These are phyloP conservation scores for Leishmania turanica DNA, from an alignment of 208 protist species.

Conservation along the genomic window DNA sequence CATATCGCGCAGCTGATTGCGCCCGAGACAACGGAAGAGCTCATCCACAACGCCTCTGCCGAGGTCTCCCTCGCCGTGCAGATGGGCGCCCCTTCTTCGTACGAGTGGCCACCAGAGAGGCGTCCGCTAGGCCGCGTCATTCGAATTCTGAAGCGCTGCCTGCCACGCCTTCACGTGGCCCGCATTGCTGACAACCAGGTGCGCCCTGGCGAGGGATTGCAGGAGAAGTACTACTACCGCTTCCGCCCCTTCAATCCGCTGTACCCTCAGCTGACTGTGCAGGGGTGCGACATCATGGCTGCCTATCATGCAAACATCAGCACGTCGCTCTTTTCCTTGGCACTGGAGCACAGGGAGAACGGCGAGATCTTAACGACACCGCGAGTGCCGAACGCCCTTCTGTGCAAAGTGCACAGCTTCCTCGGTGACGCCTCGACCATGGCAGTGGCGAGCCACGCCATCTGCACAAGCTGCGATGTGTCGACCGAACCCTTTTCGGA, in stretches of 20 bases:
- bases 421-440: slow-evolving; percentile 52
- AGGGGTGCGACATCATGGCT: slow-evolving; percentile 58
- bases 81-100: slow-evolving; percentile 32
- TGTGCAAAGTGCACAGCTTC: slow-evolving; percentile 26
- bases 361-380: slow-evolving; percentile 18
- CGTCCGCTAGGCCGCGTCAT: slow-evolving; percentile 52
- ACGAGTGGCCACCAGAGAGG: slow-evolving; percentile 33
- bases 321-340: slow-evolving; percentile 51
- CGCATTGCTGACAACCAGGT: slow-evolving; percentile 45
- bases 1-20: slow-evolving; percentile 41
- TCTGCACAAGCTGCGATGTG: slow-evolving; percentile 48
- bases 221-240: slow-evolving; percentile 57
- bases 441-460: slow-evolving; percentile 47
- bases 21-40: slow-evolving; percentile 16
- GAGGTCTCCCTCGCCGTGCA: slow-evolving; percentile 35
- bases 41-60: slow-evolving; percentile 1
- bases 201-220: slow-evolving; percentile 32
- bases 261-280: slow-evolving; percentile 62
- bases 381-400: slow-evolving; percentile 28
- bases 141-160: slow-evolving; percentile 45
- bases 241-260: slow-evolving; percentile 67
- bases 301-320: slow-evolving; percentile 38
- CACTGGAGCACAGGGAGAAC: slow-evolving; percentile 23
- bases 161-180: slow-evolving; percentile 41
- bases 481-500: slow-evolving; percentile 56